Evolutionary conservation across 352 stramenopile species (phyloP).

Genomic region (Globisporangium rhizosaccharum): DNA sequence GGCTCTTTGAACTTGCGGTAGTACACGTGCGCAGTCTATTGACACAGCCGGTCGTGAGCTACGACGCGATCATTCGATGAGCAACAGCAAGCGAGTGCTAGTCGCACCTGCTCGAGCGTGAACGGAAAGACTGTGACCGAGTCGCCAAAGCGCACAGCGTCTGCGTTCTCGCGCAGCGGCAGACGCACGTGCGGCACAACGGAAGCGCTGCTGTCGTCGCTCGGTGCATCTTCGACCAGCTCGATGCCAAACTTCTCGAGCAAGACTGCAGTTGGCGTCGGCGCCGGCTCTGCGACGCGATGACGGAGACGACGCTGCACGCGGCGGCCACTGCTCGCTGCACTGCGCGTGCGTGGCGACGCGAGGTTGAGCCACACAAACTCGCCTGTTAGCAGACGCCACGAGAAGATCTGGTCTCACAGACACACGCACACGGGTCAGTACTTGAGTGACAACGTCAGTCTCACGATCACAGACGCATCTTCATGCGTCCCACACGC

Average conservation of each 20-base stretch:
- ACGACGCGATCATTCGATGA: not conserved
- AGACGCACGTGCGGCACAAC: constrained; percentile 31
- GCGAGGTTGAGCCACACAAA: constrained; percentile 29
- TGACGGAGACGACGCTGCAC: constrained; percentile 10
- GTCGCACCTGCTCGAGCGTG: constrained; percentile 51
- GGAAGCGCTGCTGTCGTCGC: constrained; percentile 7
- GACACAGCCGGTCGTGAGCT: not conserved
- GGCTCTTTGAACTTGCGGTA: constrained; percentile 82
- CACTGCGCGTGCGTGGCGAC: constrained; percentile 10
- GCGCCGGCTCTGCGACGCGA: constrained; percentile 5
- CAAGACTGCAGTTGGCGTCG: constrained; percentile 21
- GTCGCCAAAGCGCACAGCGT: constrained; percentile 46
- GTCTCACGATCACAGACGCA: no score
- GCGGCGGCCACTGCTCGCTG: not conserved
- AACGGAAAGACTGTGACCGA: constrained; percentile 41
- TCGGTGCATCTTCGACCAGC: constrained; percentile 20
- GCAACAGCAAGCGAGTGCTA: not conserved
- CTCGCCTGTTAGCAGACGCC: constrained; percentile 37
- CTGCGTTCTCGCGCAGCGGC: constrained; percentile 27
- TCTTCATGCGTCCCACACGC: not conserved
- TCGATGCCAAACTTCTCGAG: constrained; percentile 38
- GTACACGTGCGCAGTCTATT: constrained; percentile 55
- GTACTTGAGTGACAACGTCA: no score
- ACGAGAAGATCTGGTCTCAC: constrained; percentile 35
- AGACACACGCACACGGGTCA: not conserved